Evolutionary conservation across 768 basidiomycete species (phyloP), one percentile per base, ranked within the genome.

Genomic region (Trametes sanguinea): DNA sequence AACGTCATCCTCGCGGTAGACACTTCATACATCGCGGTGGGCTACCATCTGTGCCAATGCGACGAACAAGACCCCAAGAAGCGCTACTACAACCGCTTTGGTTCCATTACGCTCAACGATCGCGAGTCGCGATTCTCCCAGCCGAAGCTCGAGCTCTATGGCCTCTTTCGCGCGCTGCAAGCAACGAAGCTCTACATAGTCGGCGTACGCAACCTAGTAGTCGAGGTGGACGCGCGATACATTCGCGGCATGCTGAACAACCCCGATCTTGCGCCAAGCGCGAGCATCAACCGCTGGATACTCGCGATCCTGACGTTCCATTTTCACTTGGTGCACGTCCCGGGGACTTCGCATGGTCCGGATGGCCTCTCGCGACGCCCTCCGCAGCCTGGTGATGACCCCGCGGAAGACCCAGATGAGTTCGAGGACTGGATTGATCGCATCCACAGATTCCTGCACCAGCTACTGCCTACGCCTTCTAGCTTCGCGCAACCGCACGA

Each of bases 261-360:
- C 35, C 77, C 76, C 0, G 76, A 78, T 29, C 61, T 76, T 0
- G 71, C 75, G 3, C 78, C 78, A 0, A 77, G 71, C 40, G 71
- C 75, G 2, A 62, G 73, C 0, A 72, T 79, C 2, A 81, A 81
- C 45, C 51, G 75, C 7, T 81, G 80, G 80, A 76, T 80, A 27
- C 70, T 71, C 0, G 73, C 61, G 0, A 78, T 81, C 14, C 63
- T 73, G 0, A 48, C 76, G 0, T 80, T 76, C 57, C 57, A 73
- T 42, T 76, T 78, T 64, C 64, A 66, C 2, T 55, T 80, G 0
- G 47, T 67, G 0, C 80, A 81, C 52, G 69, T 81, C 6, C 75
- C 76, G 35, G 35, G 35, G 6, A 37, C 35, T 6, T 37, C 10
- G 35, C 35, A 37, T 37, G 35, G 35, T 6, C 35, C 0, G 72